Conservation (phyloP, 2,329 filamentous ascomycete genomes). For the Colletotrichum sp. region DNA sequence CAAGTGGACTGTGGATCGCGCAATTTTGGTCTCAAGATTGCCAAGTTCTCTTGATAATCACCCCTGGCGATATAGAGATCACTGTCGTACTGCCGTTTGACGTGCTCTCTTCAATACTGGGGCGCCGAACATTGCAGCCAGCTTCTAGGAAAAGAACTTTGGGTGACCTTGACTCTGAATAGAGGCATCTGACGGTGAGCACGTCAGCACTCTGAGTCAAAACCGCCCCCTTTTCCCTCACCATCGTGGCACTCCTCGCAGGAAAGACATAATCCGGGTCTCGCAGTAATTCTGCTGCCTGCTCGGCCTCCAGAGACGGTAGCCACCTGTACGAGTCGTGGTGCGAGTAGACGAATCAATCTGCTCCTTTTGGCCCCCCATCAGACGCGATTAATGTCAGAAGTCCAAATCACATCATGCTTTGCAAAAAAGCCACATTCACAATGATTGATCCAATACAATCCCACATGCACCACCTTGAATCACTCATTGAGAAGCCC, state of each 20-base stretch:
- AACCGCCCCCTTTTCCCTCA: not conserved
- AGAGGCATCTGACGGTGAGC: not conserved
- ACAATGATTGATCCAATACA: not conserved
- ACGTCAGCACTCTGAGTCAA: not conserved
- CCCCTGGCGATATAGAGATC: not conserved
- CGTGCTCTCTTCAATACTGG: not conserved
- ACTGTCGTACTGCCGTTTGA: not conserved
- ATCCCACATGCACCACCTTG: not conserved
- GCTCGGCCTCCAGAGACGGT: not conserved
- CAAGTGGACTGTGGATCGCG: too few relatives aligned
- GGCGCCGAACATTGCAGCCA: not conserved
- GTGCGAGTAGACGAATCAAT: not conserved
- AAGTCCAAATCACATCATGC: not conserved
- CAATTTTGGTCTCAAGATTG: not conserved
- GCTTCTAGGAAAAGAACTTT: not conserved
- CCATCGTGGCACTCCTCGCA: not conserved
- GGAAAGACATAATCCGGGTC: not conserved
- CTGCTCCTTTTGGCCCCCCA: not conserved
- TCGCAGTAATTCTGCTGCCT: conserved; percentile 14
- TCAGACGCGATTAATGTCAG: not conserved
- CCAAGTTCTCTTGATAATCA: not conserved
- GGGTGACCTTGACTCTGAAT: not conserved
- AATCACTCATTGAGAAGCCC: too few relatives aligned
- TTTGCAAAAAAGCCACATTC: not conserved
- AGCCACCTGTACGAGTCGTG: not conserved